phyloP scores from a whole-genome alignment of 345 rosid species.

The Syzygium grande region DNA sequence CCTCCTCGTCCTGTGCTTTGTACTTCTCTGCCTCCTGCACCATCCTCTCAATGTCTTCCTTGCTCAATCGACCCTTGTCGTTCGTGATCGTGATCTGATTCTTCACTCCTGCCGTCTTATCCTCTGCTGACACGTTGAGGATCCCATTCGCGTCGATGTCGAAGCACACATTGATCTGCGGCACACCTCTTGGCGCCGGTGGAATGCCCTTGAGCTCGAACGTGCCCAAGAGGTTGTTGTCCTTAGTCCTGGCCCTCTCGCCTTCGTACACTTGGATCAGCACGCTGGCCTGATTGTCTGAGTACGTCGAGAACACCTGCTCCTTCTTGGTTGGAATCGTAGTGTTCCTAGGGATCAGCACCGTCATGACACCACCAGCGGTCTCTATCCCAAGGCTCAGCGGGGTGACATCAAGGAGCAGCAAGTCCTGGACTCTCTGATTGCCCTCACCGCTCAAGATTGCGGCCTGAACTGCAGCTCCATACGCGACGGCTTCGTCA shows the following conservation, averaged over 20 bases:
- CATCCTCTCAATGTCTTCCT: neutral
- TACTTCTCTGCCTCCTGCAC: neutral
- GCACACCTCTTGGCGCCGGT: neutral
- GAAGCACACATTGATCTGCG: neutral
- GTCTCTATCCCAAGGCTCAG: neutral
- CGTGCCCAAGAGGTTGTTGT: neutral
- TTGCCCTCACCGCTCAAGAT: neutral
- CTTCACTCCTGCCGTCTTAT: neutral
- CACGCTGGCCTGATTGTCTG: neutral
- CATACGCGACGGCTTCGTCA: neutral
- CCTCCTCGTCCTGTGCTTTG: neutral
- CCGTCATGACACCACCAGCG: neutral
- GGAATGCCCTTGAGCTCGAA: neutral
- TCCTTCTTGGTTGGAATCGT: neutral
- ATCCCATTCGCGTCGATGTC: neutral
- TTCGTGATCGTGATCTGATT: neutral
- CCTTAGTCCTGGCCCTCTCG: neutral
- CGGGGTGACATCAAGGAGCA: neutral
- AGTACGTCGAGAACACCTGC: neutral
- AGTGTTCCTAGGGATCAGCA: neutral
- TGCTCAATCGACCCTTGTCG: neutral
- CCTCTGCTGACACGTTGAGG: neutral
- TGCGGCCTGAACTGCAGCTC: neutral
- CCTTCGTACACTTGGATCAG: neutral
- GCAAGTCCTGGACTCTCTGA: neutral